Conservation (phyloP, 345 rosid species). For the Anacardium occidentale region DNA sequence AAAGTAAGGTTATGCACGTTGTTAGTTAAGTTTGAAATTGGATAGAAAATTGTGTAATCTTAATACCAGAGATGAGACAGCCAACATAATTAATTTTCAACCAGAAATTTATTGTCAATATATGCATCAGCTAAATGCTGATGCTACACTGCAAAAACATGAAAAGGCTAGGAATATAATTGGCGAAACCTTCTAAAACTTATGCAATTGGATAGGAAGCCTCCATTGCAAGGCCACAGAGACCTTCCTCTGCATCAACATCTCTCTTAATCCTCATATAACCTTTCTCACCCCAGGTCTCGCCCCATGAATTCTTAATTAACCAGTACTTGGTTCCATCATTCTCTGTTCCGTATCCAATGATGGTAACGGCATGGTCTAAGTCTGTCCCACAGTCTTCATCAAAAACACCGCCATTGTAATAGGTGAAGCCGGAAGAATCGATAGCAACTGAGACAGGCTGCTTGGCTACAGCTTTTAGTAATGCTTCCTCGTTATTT, state of each 20-base stretch:
- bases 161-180: background rate
- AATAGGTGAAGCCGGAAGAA: constrained; percentile 48
- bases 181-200: background rate
- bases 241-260: background rate
- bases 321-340: constrained; percentile 27
- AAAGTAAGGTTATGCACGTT: too few relatives aligned
- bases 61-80: too few relatives aligned
- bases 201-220: constrained; percentile 8
- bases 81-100: too few relatives aligned
- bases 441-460: constrained; percentile 59
- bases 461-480: constrained; percentile 58
- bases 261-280: background rate
- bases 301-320: constrained; percentile 29
- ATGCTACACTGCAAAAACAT: too few relatives aligned
- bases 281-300: background rate
- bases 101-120: too few relatives aligned
- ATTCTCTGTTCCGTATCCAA: constrained; percentile 26
- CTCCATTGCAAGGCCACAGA: background rate
- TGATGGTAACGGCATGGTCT: constrained; percentile 23
- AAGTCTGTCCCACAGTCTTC: constrained; percentile 39
- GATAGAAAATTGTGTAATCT: too few relatives aligned
- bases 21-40: too few relatives aligned
- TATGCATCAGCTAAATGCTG: too few relatives aligned
- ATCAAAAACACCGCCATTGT: constrained; percentile 45
- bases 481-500: constrained; percentile 46